Conservation (phyloP, 1,284 basidiomycete genomes). For the Ceratobasidium papillatum region DNA sequence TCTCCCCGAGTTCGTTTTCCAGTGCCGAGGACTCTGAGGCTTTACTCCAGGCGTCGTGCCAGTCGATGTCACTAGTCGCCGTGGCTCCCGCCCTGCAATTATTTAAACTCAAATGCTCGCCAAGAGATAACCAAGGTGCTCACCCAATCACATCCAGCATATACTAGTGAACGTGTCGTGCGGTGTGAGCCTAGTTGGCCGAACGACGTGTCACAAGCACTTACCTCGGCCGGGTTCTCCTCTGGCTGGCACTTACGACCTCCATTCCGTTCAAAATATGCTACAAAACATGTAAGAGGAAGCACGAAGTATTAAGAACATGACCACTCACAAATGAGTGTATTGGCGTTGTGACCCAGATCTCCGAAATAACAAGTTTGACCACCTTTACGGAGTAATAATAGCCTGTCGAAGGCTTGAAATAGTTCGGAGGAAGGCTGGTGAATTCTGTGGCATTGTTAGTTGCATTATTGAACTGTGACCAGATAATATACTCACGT, state of each 20-base stretch:
- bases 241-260: conserved; percentile 60
- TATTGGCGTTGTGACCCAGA: conserved; percentile 65
- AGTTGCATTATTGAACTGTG: not conserved
- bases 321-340: no score
- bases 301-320: not conserved
- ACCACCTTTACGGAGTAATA: conserved; percentile 68
- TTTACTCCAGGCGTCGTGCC: conserved; percentile 28
- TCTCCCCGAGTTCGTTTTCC: conserved; percentile 33
- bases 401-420: conserved; percentile 72
- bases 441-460: conserved; percentile 67
- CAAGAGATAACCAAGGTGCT: conserved; percentile 58
- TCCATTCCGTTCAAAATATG: conserved; percentile 74
- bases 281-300: not conserved
- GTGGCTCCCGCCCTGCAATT: conserved; percentile 47
- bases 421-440: conserved; percentile 80
- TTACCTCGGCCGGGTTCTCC: conserved; percentile 58
- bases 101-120: conserved; percentile 45
- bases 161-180: no score
- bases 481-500: conserved; percentile 38
- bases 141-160: conserved; percentile 51
- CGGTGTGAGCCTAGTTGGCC: no score
- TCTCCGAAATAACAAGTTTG: conserved; percentile 83
- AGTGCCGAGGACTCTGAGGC: conserved; percentile 20
- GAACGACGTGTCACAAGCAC: no score
- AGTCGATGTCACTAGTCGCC: conserved; percentile 31